Conservation (phyloP, 176 grass and related monocot species). For the Phoenix dactylifera region DNA sequence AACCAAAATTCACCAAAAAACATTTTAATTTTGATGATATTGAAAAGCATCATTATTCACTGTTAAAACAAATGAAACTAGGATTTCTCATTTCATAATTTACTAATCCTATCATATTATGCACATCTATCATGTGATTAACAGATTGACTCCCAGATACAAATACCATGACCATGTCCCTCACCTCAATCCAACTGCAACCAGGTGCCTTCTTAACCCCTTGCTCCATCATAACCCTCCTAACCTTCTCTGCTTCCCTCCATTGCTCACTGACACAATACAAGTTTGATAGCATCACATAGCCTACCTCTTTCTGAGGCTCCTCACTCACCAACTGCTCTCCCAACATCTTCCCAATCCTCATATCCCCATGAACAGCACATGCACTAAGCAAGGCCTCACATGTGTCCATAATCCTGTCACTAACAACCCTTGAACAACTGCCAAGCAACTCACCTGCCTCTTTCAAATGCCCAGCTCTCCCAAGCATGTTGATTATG, state of each 20-base stretch:
- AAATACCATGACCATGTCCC: constrained; percentile 35
- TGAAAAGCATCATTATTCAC: neutral
- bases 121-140: neutral
- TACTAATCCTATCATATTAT: constrained; percentile 17
- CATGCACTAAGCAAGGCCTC: constrained; percentile 43
- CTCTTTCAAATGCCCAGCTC: constrained; percentile 29
- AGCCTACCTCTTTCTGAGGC: constrained; percentile 30
- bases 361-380: neutral
- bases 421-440: neutral
- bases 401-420: neutral
- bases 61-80: neutral
- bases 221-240: constrained; percentile 40
- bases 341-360: constrained; percentile 15
- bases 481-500: constrained; percentile 49
- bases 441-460: constrained; percentile 15
- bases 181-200: constrained; percentile 60
- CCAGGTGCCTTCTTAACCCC: constrained; percentile 57
- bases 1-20: too few relatives aligned
- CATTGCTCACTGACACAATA: constrained; percentile 35
- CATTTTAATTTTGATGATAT: too few relatives aligned
- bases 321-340: constrained; percentile 2
- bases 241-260: constrained; percentile 36
- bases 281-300: constrained; percentile 58
- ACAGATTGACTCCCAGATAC: constrained; percentile 30
- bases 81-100: constrained; percentile 33